These are phyloP conservation scores for Fusarium mexicanum DNA, from an alignment of 2,329 filamentous ascomycete genomes.

Conservation along the genomic window DNA sequence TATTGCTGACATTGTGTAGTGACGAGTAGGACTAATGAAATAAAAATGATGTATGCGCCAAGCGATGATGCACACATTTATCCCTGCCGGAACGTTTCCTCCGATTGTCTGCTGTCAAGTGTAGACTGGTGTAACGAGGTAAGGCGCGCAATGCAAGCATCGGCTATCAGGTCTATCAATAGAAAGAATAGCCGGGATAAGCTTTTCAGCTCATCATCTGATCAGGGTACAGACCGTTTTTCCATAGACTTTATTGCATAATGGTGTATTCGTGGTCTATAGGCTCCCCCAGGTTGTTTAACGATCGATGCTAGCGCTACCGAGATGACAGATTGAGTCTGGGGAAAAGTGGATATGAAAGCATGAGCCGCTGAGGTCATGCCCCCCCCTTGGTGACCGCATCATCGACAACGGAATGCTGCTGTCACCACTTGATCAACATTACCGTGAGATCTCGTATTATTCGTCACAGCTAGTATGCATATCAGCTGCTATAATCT, in stretches of 20 bases:
- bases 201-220: fast-evolving
- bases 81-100: background rate
- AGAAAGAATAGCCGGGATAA: fast-evolving
- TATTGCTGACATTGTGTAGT: background rate
- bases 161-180: too few species aligned
- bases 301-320: background rate
- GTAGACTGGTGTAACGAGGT: too few species aligned
- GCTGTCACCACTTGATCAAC: background rate
- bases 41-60: background rate
- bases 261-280: too few species aligned
- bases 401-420: background rate
- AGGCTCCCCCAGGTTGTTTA: background rate
- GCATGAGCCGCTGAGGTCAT: background rate
- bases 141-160: too few species aligned
- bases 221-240: fast-evolving
- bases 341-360: fast-evolving
- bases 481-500: fast-evolving
- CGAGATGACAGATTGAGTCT: background rate
- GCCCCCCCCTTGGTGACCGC: background rate
- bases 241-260: too few species aligned
- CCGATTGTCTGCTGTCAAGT: background rate
- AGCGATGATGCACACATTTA: background rate
- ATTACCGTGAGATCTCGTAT: background rate
- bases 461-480: background rate
- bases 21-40: background rate